Evolutionary conservation across 2,329 filamentous ascomycete species (phyloP), one percentile per base, ranked within the genome.

Genomic region (Eutypella sp.): DNA sequence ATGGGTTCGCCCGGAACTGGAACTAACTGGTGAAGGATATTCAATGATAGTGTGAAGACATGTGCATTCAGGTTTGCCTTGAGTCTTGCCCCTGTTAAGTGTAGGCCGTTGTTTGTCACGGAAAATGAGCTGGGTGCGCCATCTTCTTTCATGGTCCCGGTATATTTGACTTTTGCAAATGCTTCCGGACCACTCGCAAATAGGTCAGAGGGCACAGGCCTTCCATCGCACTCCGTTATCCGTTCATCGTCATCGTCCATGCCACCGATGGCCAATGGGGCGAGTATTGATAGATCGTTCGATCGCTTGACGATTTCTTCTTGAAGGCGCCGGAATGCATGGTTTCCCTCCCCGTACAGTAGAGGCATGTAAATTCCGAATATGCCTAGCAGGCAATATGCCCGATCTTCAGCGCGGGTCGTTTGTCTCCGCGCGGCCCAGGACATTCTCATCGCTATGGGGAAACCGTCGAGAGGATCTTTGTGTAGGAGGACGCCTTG

Each of bases 361-460:
- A 42, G 11, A 15, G 44, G 44, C 44, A 46, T 46, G 19, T 42
- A 41, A 5, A 46, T 16, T 20, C 36, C 44, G 29, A 46, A 46
- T 6, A 46, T 19, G 1, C 39, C 44, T 15, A 46, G 22, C 11
- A 46, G 22, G 23, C 37, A 41, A 24, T 46, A 46, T n/a, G 44
- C 44, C 9, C 15, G 19, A 13, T 46, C 44, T 24, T 46, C 44
- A 8, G 23, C 20, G 15, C 25, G 8, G 7, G 22, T 41, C n/a
- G 44, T 42, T 23, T 39, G 16, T 19, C 42, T 16, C 9, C 15
- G 13, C 40, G 44, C 13, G 15, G 31, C 18, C 38, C 38, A 46
- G 13, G 25, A 41, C 44, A 46, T 46, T 34, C 29, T 39, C 6
- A 16, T 16, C n/a, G 38, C 38, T 6, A 46, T 24, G n/a, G 20